Evolutionary conservation across 805 yeast species (phyloP).

Genomic region (Yarrowia divulgata): DNA sequence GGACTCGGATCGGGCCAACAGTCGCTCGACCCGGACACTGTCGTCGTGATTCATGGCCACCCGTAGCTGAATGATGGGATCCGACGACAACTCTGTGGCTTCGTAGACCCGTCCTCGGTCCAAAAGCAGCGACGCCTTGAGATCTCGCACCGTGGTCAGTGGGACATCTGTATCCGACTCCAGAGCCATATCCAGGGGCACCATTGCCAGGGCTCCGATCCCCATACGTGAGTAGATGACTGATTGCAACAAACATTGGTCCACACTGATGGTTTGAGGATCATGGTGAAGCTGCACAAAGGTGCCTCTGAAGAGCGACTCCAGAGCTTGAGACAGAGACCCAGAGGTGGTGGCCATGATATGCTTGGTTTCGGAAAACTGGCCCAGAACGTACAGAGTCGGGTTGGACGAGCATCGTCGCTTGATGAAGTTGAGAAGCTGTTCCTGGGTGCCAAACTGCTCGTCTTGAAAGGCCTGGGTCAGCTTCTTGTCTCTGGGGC

Average conservation of each 20-base stretch:
- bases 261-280: slow-evolving; percentile 16
- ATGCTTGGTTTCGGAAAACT: slow-evolving; percentile 40
- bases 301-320: slow-evolving; percentile 39
- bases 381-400: slow-evolving; percentile 14
- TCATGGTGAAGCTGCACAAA: slow-evolving; percentile 30
- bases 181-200: slow-evolving; percentile 31
- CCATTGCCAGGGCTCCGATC: slow-evolving; percentile 22
- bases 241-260: slow-evolving; percentile 23
- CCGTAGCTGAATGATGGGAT: slow-evolving; percentile 18
- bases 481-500: slow-evolving; percentile 62
- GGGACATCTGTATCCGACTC: slow-evolving; percentile 32
- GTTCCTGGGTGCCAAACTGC: slow-evolving; percentile 66
- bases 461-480: slow-evolving; percentile 47
- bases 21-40: slow-evolving; percentile 11
- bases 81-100: slow-evolving; percentile 13
- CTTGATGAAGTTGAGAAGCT: slow-evolving; percentile 67
- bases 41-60: slow-evolving; percentile 25
- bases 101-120: slow-evolving; percentile 21
- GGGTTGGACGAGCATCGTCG: slow-evolving; percentile 34
- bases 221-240: slow-evolving; percentile 29
- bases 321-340: slow-evolving; percentile 39
- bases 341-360: slow-evolving; percentile 43
- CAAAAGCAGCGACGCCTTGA: slow-evolving; percentile 9
- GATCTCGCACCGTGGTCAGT: slow-evolving; percentile 13
- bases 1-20: slow-evolving; percentile 9